Base-by-base conservation (phyloP, 768 basidiomycete genomes). In the Hygrophoropsis aurantiaca region DNA sequence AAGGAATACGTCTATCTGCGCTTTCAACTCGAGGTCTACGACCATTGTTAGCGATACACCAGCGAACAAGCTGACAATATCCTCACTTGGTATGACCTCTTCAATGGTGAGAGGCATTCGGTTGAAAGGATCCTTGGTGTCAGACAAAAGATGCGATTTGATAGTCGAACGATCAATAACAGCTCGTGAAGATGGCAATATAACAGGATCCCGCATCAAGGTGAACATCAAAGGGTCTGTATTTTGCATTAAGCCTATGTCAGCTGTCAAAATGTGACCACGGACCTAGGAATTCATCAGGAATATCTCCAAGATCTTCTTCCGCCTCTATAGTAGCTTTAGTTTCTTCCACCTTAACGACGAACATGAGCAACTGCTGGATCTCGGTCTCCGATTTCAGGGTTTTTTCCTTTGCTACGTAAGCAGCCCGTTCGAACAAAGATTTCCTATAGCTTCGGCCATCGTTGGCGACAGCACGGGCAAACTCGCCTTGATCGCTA, bases 121-220 rank as follows among this genome's bases (percentile, higher is more conserved):
- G 67, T 97, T 99, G 79, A 98, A 99, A 1, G 97, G 97, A 66
- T 99, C 97, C 44, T 83, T 90, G 15, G 84, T 68, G 58, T 97
- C 94, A 0, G 93, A 95, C 16, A 99, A 72, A 27, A 97, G 71
- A 64, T 97, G 94, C 1, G 93, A 88, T 58, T 95, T 95, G 73
- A 99, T 98, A 2, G 94, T 97, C 2, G 87, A 75, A 19, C 90
- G 82, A 65, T 99, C 97, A 35, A 99, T 64, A 26, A 89, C 77
- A 0, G 80, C 72, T 44, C 73, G 76, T 2, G 94, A 97, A 0
- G 87, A 84, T 0, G 97, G 97, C 25, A 99, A 66, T 24, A 82
- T 79, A 47, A 98, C 94, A 3, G 97, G 97, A 64, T 99, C 93
- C 45, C 83, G 85, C 97, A 99, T 99, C 44, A 99, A 61, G 4